Evolutionary conservation across 176 grass and related monocot genomes (phyloP).

Genomic region (Coix lacrymajobi): DNA sequence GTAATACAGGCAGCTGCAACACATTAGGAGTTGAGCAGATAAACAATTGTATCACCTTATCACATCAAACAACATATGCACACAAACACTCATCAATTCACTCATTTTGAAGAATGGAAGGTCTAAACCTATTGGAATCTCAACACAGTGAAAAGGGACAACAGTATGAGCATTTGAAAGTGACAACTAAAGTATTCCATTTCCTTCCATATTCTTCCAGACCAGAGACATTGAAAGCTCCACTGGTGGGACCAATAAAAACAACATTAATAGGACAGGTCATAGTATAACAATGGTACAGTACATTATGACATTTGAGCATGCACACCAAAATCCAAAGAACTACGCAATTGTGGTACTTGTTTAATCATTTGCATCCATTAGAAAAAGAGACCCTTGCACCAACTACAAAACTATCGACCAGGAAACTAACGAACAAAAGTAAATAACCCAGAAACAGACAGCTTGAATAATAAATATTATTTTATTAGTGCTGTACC

Average conservation of each 20-base stretch:
- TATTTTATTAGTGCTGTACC: neutral
- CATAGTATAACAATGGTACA: neutral
- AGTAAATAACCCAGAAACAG: neutral
- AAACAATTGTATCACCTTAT: neutral
- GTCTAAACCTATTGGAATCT: neutral
- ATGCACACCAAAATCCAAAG: neutral
- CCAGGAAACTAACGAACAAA: conserved; percentile 21
- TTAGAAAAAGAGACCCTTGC: neutral
- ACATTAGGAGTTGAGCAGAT: neutral
- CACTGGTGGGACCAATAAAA: neutral
- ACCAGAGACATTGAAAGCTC: conserved; percentile 7
- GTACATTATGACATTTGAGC: neutral
- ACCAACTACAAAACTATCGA: neutral
- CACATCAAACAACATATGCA: neutral
- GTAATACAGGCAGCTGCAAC: neutral
- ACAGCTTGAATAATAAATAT: neutral
- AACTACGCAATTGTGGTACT: neutral
- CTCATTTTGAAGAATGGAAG: neutral
- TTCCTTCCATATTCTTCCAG: neutral
- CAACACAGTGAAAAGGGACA: neutral
- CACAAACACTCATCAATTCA: neutral
- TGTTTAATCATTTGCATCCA: neutral
- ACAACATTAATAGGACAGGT: neutral
- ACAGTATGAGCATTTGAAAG: neutral
- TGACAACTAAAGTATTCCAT: conserved; percentile 10